A percentile compares a stretch with the other conserved stretches of the same genome.
These are phyloP conservation scores for Trichophyton benhamiae DNA, from an alignment of 2,329 filamentous ascomycete species.

Conservation along the genomic window DNA sequence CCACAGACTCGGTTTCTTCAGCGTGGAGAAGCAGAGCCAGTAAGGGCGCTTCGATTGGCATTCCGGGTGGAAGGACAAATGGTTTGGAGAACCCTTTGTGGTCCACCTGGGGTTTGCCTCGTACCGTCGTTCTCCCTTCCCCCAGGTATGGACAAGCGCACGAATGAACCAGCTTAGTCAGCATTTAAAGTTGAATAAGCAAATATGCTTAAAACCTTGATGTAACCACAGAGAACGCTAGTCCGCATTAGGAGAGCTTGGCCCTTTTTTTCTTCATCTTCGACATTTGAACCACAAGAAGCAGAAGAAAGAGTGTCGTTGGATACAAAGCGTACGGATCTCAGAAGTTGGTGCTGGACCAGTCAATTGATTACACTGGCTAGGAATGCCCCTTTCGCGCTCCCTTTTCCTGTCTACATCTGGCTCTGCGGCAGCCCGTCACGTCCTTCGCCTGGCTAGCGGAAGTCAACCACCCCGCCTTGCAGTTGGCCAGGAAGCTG, in stretches of 20 bases:
- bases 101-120: too few relatives aligned
- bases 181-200: background rate
- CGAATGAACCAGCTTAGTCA: background rate
- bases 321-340: background rate
- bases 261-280: background rate
- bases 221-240: background rate
- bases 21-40: background rate
- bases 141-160: too few relatives aligned
- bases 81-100: too few relatives aligned
- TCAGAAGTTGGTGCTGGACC: background rate
- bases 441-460: background rate
- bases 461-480: background rate
- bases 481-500: background rate
- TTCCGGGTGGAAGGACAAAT: too few relatives aligned
- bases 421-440: background rate
- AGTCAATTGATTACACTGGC: background rate
- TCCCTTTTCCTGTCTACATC: background rate
- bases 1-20: background rate
- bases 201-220: background rate
- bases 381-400: background rate
- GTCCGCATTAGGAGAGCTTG: background rate
- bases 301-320: background rate
- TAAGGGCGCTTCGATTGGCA: too few relatives aligned
- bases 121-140: too few relatives aligned
- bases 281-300: background rate